These are phyloP conservation scores for Starmerella riodocensis DNA, from an alignment of 805 yeast genomes.

Conservation along the genomic window DNA sequence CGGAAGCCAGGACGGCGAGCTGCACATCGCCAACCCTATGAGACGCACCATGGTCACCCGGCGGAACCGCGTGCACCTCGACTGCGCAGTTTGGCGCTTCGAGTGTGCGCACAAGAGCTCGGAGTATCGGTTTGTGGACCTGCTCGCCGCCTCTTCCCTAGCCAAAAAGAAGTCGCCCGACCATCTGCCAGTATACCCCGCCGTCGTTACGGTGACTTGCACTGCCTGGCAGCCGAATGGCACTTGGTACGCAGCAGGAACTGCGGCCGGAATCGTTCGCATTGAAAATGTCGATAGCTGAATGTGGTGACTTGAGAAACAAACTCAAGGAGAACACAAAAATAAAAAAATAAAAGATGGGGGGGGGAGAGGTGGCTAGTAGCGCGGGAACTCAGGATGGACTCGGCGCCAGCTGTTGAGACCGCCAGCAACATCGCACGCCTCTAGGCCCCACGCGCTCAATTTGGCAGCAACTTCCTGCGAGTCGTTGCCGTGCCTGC, in stretches of 20 bases:
- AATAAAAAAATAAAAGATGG: neutral
- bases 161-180: constrained; percentile 20
- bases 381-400: constrained; percentile 50
- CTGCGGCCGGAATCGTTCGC: constrained; percentile 39
- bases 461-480: constrained; percentile 55
- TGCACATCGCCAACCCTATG: constrained; percentile 32
- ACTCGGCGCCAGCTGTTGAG: constrained; percentile 52
- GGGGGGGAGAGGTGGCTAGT: constrained; percentile 28
- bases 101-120: constrained; percentile 32
- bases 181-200: constrained; percentile 31
- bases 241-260: constrained; percentile 42
- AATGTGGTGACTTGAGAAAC: neutral
- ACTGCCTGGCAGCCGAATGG: constrained; percentile 50
- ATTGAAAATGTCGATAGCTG: constrained; percentile 22
- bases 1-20: constrained; percentile 40
- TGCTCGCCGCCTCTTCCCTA: constrained; percentile 29
- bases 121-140: constrained; percentile 33
- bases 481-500: constrained; percentile 87
- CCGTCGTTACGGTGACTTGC: constrained; percentile 37
- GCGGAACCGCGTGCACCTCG: constrained; percentile 20
- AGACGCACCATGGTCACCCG: constrained; percentile 24
- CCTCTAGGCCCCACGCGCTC: constrained; percentile 38
- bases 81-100: constrained; percentile 24
- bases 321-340: too few species aligned
- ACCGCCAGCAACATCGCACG: constrained; percentile 69